phyloP scores from a whole-genome alignment of 2,329 filamentous ascomycete genomes.

The Alternaria brassicicola region DNA sequence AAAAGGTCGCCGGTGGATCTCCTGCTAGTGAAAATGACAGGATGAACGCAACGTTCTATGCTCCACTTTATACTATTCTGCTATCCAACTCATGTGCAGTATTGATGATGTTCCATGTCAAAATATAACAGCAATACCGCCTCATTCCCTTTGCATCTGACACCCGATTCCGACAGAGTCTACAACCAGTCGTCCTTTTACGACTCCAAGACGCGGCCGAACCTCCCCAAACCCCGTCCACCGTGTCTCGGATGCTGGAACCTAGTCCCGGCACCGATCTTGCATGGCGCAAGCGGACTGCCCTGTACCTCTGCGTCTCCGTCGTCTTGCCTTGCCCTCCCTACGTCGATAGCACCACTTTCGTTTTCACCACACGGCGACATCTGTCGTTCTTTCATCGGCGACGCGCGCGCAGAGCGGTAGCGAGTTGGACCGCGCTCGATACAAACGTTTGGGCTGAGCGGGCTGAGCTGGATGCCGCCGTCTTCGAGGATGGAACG shows the following conservation, averaged over 20 bases:
- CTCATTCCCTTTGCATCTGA: background rate
- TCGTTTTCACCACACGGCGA: background rate
- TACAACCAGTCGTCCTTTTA: background rate
- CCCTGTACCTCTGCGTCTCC: background rate
- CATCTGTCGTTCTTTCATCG: background rate
- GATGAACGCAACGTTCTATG: background rate
- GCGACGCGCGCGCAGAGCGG: slow-evolving; percentile 5
- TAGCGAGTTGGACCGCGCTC: slow-evolving; percentile 36
- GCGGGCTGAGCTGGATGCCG: slow-evolving; percentile 23
- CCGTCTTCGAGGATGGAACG: slow-evolving; percentile 7
- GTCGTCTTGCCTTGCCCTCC: no score
- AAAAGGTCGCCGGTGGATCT: background rate
- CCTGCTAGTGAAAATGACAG: background rate
- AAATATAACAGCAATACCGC: background rate
- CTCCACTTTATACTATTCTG: background rate
- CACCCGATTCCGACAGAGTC: background rate
- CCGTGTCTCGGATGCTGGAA: slow-evolving; percentile 13
- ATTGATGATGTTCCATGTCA: background rate
- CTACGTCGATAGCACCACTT: background rate
- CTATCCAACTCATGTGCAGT: background rate
- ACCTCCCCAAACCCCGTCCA: background rate
- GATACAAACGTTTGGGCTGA: slow-evolving; percentile 41
- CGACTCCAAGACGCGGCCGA: background rate
- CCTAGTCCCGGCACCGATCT: slow-evolving; percentile 13
- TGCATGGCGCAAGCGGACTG: slow-evolving; percentile 6